Evolutionary conservation across 2,329 filamentous ascomycete species (phyloP), one percentile per base, ranked within the genome.

Genomic region (Hypoxylon sp.): DNA sequence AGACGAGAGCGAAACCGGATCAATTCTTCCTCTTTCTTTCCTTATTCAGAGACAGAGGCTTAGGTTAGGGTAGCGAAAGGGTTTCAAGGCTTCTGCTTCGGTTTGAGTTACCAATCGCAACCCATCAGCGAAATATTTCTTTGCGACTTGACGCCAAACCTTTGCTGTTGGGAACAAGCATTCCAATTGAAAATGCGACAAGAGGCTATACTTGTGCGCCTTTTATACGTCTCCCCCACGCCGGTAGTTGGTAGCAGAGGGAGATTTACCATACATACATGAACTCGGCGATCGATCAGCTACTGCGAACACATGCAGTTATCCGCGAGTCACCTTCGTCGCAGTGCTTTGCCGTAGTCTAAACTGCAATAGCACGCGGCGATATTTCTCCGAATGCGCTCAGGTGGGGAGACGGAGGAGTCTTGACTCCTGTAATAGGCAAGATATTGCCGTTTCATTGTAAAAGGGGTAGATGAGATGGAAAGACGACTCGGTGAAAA

Each of bases 381-480:
- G 56, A 43, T 66, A 64, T 70, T 65, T 70, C 65, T 63, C 68
- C 68, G 65, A 64, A 61, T 68, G 58, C 51, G 62, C 58, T 49
- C 13, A 17, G 45, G 68, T 70, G 68, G 68, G 57, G 60, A 53
- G 68, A 38, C 10, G 30, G 30, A 38, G 51, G 48, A 60, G 57
- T 60, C 53, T 52, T 23, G 28, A 65, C 19, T 63, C 55, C 55
- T 48, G 53, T 68, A 65, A 65, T 63, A 58, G 55, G 59, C 53
- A 65, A 57, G 58, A 63, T 52, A 38, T 51, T 56, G 51, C 7
- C 46, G 65, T 58, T 58, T 65, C 43, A 58, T 34, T 64, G 49
- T 11, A 63, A 70, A 65, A 61, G 61, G 65, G 61, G 58, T 32
- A 57, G 65, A 60, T 60, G 61, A 61, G 60, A 64, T 61, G 52